Evolutionary conservation across 2,329 filamentous ascomycete genomes (phyloP), one percentile per base, ranked within the genome.

Genomic region (Ascochyta lentis): DNA sequence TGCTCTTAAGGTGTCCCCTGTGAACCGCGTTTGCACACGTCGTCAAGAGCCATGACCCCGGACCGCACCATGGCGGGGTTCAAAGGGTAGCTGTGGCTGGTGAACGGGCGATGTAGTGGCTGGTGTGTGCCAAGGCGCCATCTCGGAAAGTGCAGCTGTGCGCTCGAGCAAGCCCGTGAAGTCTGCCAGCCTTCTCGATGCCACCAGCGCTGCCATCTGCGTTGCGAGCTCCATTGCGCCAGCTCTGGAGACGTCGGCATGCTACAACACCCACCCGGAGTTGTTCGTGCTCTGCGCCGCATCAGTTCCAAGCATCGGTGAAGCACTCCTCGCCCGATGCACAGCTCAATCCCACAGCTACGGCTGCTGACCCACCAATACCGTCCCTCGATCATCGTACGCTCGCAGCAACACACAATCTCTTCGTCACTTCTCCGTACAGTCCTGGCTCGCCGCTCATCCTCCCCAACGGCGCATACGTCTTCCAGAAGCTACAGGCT

Each of bases 361-460:
- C 73, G 12, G 66, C 70, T 33, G 57, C 61, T 24, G 64, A 69
- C 23, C 71, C 76, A 24, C 69, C 73, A 29, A 73, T 73, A 35
- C 74, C 79, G 43, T 63, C 75, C 6, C 74, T 75, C 53, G 81
- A 84, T 60, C 83, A 85, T 62, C 80, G 82, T 61, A 72, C 75
- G 23, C 70, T 85, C 16, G 81, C 80, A 24, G 76, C 77, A 35
- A 66, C 71, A 5, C 91, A 95, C 66, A 86, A 90, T 65, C 85
- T 96, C 35, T 96, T 95, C 75, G 90, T 86, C 34, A 91, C 85
- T 13, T 92, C 91, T 1, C 74, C 84, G 34, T 93, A 92, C 74
- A 95, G 90, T 67, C 91, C 92, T 3, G 92, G 92, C 1, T 95
- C 91, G 15, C 91, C 92, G 3, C 86, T 96, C 10, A 91, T 96